Conservation (phyloP, 805 yeast species). For the Metschnikowia anglica region DNA sequence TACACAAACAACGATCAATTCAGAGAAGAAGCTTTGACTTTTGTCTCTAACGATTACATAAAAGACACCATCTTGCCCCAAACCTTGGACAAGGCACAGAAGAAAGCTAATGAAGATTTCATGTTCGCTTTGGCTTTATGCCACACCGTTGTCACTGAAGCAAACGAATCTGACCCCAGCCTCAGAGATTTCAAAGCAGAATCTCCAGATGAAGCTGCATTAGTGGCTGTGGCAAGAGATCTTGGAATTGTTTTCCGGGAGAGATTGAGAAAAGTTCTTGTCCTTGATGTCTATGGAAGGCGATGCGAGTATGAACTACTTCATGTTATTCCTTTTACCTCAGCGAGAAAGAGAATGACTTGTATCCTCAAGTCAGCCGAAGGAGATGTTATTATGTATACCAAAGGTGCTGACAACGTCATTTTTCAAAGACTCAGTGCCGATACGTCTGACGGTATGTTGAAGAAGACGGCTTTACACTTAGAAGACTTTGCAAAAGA, state of each 20-base stretch:
- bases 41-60: conserved; percentile 59
- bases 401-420: conserved; percentile 78
- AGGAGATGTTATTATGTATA: conserved; percentile 45
- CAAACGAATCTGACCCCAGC: conserved; percentile 30
- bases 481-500: conserved; percentile 71
- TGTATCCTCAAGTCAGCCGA: conserved; percentile 52
- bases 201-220: conserved; percentile 81
- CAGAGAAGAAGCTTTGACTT: conserved; percentile 48
- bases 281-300: conserved; percentile 47
- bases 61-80: conserved; percentile 48
- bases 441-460: conserved; percentile 43
- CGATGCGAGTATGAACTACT: conserved; percentile 48
- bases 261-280: conserved; percentile 48
- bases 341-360: conserved; percentile 79
- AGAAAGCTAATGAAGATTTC: conserved; percentile 52
- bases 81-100: conserved; percentile 32
- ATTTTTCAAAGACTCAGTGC: conserved; percentile 47
- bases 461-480: conserved; percentile 59
- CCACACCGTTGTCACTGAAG: conserved; percentile 71
- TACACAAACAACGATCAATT: conserved; percentile 46
- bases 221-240: conserved; percentile 75
- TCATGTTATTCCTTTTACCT: conserved; percentile 61
- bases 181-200: conserved; percentile 65
- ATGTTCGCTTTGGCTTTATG: conserved; percentile 69
- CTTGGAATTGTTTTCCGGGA: conserved; percentile 64